A percentile compares a stretch with the other conserved stretches of the same genome.
Evolutionary conservation across 2,329 filamentous ascomycete genomes (phyloP).

Genomic region (Claviceps humidiphila): DNA sequence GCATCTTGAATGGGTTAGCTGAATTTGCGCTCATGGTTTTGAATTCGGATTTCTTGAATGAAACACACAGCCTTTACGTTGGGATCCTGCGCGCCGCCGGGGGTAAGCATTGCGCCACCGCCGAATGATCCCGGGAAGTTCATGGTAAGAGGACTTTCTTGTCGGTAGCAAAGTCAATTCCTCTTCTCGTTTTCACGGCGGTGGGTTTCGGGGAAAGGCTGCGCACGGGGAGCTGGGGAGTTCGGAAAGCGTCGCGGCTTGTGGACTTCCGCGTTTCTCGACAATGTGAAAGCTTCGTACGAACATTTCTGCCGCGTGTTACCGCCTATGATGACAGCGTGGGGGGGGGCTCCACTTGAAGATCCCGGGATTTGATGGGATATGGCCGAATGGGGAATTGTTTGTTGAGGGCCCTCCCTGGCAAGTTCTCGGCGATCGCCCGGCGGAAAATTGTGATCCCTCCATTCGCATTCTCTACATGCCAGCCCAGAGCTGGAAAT

Average conservation of each 20-base stretch:
- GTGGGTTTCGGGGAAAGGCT: neutral
- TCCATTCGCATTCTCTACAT: too few species aligned
- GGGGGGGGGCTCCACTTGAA: neutral
- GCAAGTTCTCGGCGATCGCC: neutral
- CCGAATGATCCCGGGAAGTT: conserved; percentile 22
- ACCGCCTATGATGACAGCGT: conserved; percentile 20
- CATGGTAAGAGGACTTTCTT: conserved; percentile 15
- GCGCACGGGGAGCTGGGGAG: neutral
- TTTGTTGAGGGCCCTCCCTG: neutral
- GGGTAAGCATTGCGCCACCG: conserved; percentile 12
- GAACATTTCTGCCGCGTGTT: conserved; percentile 26
- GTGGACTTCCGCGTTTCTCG: neutral
- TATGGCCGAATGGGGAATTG: neutral
- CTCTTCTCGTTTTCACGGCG: neutral
- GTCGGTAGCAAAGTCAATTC: neutral
- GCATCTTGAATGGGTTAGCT: conserved; percentile 43
- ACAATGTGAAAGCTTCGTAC: neutral
- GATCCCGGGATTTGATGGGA: too few species aligned
- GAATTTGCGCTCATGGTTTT: too few species aligned
- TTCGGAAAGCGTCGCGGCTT: neutral
- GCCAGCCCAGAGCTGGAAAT: too few species aligned
- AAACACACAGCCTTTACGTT: conserved; percentile 36
- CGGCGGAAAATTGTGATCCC: too few species aligned
- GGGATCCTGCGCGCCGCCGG: conserved; percentile 32
- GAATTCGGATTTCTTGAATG: too few species aligned